These are phyloP conservation scores for Capsella bursapastoris DNA, from an alignment of 345 rosid genomes.

Conservation along the genomic window DNA sequence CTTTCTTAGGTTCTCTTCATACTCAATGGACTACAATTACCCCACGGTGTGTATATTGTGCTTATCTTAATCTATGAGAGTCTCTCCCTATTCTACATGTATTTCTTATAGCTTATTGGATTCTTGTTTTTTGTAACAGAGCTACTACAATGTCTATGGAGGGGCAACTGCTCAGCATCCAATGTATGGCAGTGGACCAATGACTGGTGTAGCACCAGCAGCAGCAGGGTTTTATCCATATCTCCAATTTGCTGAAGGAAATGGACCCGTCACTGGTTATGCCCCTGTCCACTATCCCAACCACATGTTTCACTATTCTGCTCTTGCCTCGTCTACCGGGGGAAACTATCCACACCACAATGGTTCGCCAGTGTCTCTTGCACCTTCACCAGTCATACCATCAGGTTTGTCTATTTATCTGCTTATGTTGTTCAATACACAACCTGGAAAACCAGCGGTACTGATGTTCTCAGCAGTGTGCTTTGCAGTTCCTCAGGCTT, in stretches of 20 bases:
- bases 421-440: neutral
- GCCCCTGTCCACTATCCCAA: slow-evolving; percentile 75
- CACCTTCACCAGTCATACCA: slow-evolving; percentile 80
- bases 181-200: slow-evolving; percentile 71
- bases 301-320: slow-evolving; percentile 75
- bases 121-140: slow-evolving; percentile 46
- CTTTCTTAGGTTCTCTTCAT: slow-evolving; percentile 77
- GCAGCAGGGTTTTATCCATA: slow-evolving; percentile 76
- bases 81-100: neutral
- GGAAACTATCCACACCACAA: slow-evolving; percentile 75
- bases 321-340: slow-evolving; percentile 56
- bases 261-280: slow-evolving; percentile 63
- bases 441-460: slow-evolving; percentile 35
- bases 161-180: slow-evolving; percentile 80
- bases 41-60: slow-evolving; percentile 69
- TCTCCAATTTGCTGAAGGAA: slow-evolving; percentile 79
- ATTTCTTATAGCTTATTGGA: neutral
- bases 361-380: slow-evolving; percentile 76
- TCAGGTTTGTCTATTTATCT: slow-evolving; percentile 59
- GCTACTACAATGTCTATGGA: slow-evolving; percentile 85
- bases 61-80: slow-evolving; percentile 1
- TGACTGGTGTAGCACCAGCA: slow-evolving; percentile 63
- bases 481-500: slow-evolving; percentile 99
- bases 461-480: slow-evolving; percentile 93
- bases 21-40: slow-evolving; percentile 87